Percentiles rank a stretch among this genome's conserved stretches.
Evolutionary conservation across 805 yeast species (phyloP).

Genomic region (Spathaspora hagerdaliae): DNA sequence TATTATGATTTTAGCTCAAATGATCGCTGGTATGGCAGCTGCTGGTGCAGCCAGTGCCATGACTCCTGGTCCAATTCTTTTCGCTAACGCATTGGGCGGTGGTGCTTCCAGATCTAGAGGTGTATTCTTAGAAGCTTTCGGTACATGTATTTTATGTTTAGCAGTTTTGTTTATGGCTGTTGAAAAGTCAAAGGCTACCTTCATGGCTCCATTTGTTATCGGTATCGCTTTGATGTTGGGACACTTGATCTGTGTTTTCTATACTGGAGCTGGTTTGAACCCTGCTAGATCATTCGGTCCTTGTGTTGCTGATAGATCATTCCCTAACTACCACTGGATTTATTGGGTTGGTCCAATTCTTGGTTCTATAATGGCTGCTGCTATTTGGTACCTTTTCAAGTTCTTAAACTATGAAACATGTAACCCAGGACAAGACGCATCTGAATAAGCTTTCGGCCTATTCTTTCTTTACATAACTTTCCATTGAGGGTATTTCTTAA

Average conservation of each 20-base stretch:
- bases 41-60: slow-evolving; percentile 84
- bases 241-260: slow-evolving; percentile 75
- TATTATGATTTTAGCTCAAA: slow-evolving; percentile 62
- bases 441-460: slow-evolving; percentile 19
- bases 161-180: slow-evolving; percentile 82
- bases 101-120: slow-evolving; percentile 73
- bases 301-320: slow-evolving; percentile 61
- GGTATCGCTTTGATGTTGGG: slow-evolving; percentile 80
- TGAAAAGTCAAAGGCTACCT: slow-evolving; percentile 72
- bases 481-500: too few relatives aligned
- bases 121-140: slow-evolving; percentile 77
- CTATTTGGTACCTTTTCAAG: slow-evolving; percentile 64
- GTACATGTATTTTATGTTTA: slow-evolving; percentile 66
- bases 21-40: slow-evolving; percentile 87
- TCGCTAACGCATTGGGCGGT: slow-evolving; percentile 68
- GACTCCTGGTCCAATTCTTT: slow-evolving; percentile 76
- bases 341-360: slow-evolving; percentile 87
- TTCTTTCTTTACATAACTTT: too few relatives aligned
- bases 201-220: slow-evolving; percentile 77
- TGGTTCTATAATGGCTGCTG: slow-evolving; percentile 65
- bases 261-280: slow-evolving; percentile 89
- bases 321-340: slow-evolving; percentile 87
- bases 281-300: slow-evolving; percentile 92
- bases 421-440: slow-evolving; percentile 68
- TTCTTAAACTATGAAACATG: slow-evolving; percentile 55